Evolutionary conservation across 768 basidiomycete genomes (phyloP).

Genomic region (Boletus speciosus): DNA sequence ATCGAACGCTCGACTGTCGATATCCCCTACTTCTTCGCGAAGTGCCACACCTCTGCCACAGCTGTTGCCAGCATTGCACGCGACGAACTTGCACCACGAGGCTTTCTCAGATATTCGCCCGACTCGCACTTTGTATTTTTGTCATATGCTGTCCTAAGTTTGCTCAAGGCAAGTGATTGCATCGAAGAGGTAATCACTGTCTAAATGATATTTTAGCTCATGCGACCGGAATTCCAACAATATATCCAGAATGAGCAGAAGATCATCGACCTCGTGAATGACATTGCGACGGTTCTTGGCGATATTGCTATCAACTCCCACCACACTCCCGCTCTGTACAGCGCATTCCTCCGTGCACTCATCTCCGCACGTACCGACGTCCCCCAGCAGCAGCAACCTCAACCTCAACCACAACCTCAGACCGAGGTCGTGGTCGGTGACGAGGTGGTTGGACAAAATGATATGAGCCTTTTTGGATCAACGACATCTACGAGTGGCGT

Average conservation of each 20-base stretch:
- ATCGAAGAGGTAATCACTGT: background rate
- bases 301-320: constrained; percentile 68
- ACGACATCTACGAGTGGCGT: constrained; percentile 19
- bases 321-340: constrained; percentile 91
- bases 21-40: constrained; percentile 80
- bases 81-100: constrained; percentile 74
- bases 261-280: constrained; percentile 67
- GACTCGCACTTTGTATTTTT: constrained; percentile 90
- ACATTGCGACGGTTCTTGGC: constrained; percentile 80
- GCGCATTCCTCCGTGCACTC: constrained; percentile 75
- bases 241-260: constrained; percentile 73
- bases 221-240: constrained; percentile 78
- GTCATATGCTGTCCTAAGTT: constrained; percentile 88
- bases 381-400: constrained; percentile 23
- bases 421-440: constrained; percentile 19
- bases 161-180: constrained; percentile 71
- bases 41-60: constrained; percentile 70
- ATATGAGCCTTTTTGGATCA: constrained; percentile 29
- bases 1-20: constrained; percentile 71
- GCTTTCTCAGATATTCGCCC: constrained; percentile 77
- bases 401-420: constrained; percentile 14
- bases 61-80: constrained; percentile 69
- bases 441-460: constrained; percentile 21
- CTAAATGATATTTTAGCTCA: constrained; percentile 47
- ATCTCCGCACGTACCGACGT: constrained; percentile 49